Base-by-base conservation (phyloP, 2,329 filamentous ascomycete genomes). In the Didymella pinodella region DNA sequence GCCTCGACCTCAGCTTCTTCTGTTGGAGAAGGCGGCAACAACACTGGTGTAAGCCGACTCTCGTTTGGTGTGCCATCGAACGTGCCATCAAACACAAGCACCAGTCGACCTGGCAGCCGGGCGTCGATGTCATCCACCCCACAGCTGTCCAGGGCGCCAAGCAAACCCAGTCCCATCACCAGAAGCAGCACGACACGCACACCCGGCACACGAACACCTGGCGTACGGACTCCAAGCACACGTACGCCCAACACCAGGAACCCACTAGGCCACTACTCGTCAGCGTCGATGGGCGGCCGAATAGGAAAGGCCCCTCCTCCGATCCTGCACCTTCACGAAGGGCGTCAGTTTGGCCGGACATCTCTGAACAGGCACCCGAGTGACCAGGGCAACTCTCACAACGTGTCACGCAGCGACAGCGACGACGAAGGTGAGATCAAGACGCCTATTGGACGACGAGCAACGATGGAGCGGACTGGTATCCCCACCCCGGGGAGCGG, bases 41-140 rank as follows among this genome's bases (percentile, higher is more conserved):
- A 71, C 46, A 70, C 69, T 64, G 69, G 72, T 48, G 70, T 81
- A 51, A 81, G 79, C 67, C 77, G 80, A 10, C 80, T 83, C 34
- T 86, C 84, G 1, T 84, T 83, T 62, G 81, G 84, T 47, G 74
- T 77, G 54, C 68, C 76, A 31, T 75, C 32, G 29, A 58, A 18
- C 18, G 18, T 18, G 18, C 18, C 32, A 36, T 36, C 32, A 14
- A 36, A n/a, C 16, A 36, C 71, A 50, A 64, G 68, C 50, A 68
- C 50, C 64, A 89, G 87, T 66, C 87, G 91, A 32, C 90, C 91
- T 16, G 90, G 87, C 78, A 93, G 90, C 70, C 87, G 90, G 64
- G 86, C 89, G 10, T 76, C 73, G 1, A 54, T 70, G 72, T 76
- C 65, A 67, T 79, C 55, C 14, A 64, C 64, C 43, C 57, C 67